Percentiles rank a stretch among this genome's conserved stretches.
phyloP scores from a whole-genome alignment of 768 basidiomycete species.

The Pleurotus djamor region DNA sequence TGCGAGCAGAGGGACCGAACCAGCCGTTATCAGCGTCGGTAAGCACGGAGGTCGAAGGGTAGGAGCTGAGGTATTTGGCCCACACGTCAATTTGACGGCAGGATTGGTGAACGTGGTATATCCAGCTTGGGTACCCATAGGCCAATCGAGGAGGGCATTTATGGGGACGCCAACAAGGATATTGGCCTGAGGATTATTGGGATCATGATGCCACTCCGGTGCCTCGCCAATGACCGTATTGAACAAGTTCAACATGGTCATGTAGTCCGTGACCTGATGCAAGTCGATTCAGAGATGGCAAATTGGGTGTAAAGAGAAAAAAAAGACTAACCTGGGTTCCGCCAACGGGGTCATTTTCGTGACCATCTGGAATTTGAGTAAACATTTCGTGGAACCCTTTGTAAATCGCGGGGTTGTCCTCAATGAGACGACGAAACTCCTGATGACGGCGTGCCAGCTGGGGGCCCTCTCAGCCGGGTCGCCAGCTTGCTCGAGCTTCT shows the following conservation, averaged over 20 bases:
- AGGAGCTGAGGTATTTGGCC: constrained; percentile 41
- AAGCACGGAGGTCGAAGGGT: constrained; percentile 41
- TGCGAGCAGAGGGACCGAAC: constrained; percentile 29
- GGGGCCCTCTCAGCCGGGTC: too few relatives aligned
- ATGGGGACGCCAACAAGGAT: constrained; percentile 45
- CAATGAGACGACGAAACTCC: constrained; percentile 26
- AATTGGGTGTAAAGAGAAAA: background rate
- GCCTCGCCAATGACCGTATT: constrained; percentile 39
- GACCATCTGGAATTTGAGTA: constrained; percentile 10
- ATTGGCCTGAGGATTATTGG: constrained; percentile 18
- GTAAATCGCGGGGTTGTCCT: constrained; percentile 20
- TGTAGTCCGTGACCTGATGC: constrained; percentile 35
- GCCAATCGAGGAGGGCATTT: constrained; percentile 39
- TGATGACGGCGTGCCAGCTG: background rate
- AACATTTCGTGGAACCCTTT: constrained; percentile 34
- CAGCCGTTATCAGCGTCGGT: constrained; percentile 37
- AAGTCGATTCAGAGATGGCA: background rate
- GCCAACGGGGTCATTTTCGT: constrained; percentile 12
- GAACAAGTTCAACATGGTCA: constrained; percentile 35
- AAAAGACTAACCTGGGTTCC: constrained; percentile 9
- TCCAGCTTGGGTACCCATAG: constrained; percentile 31
- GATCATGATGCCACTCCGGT: constrained; percentile 26
- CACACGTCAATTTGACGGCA: constrained; percentile 52
- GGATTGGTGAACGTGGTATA: constrained; percentile 32
- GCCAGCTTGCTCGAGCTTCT: too few relatives aligned